phyloP scores from a whole-genome alignment of 2,329 filamentous ascomycete genomes.

The Pseudodiploospora longispora region DNA sequence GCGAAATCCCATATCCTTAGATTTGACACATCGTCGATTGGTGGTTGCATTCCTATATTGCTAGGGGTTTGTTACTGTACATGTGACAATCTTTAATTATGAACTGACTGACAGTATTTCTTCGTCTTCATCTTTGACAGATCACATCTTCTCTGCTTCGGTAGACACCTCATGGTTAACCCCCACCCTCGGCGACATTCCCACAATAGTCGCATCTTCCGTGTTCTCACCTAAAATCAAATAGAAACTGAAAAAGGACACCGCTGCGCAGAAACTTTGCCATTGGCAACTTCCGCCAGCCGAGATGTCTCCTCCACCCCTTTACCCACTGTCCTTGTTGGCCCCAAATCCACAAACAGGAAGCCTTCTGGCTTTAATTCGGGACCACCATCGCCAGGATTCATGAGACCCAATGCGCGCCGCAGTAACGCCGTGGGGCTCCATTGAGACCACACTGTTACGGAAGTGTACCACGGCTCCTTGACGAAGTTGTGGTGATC shows the following conservation, averaged over 20 bases:
- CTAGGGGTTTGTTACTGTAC: no score
- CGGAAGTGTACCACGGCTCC: slow-evolving; percentile 57
- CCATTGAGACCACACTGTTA: slow-evolving; percentile 55
- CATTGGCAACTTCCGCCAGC: slow-evolving; percentile 22
- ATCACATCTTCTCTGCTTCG: no score
- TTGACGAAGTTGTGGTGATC: slow-evolving; percentile 45
- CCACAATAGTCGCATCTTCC: no score
- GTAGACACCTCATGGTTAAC: no score
- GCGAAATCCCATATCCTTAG: no score
- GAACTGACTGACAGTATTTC: no score
- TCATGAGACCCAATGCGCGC: slow-evolving; percentile 32
- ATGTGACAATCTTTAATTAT: no score
- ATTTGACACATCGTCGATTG: no score
- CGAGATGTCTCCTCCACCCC: slow-evolving; percentile 36
- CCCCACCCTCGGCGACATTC: no score
- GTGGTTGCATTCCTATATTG: no score
- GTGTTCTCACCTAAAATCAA: no score
- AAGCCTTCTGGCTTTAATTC: slow-evolving; percentile 42
- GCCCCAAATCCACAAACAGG: slow-evolving; percentile 53
- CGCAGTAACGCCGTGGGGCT: slow-evolving; percentile 45
- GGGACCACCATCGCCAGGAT: slow-evolving; percentile 34
- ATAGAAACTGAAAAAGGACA: slow-evolving; percentile 34
- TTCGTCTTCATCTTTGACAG: no score
- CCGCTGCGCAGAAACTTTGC: slow-evolving; percentile 20
- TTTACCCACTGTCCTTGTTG: slow-evolving; percentile 42